Percentiles rank a stretch among this genome's conserved stretches.
Evolutionary conservation across 208 protist species (phyloP).

Genomic region (Crithidia fasciculata): DNA sequence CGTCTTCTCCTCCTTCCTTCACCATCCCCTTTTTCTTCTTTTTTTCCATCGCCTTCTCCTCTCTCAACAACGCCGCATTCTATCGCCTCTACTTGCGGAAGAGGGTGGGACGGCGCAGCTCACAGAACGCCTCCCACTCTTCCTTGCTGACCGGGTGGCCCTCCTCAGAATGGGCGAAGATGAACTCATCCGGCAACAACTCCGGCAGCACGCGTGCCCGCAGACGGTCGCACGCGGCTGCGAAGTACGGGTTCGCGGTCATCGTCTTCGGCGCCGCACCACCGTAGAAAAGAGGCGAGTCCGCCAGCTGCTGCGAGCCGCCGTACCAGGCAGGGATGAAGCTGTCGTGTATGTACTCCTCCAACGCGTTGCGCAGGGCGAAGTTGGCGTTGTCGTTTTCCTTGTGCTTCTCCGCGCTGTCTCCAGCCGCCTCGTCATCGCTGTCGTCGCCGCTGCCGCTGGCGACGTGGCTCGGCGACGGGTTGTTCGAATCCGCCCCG

Average conservation of each 20-base stretch:
- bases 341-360: constrained; percentile 43
- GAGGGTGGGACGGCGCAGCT: not conserved
- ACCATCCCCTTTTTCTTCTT: too few relatives aligned
- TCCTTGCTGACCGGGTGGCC: constrained; percentile 28
- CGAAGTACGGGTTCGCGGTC: constrained; percentile 27
- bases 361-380: constrained; percentile 45
- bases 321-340: constrained; percentile 65
- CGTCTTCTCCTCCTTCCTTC: too few relatives aligned
- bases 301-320: constrained; percentile 27
- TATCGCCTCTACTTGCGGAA: constrained; percentile 12
- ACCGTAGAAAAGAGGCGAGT: constrained; percentile 48
- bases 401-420: constrained; percentile 17
- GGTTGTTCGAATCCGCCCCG: constrained; percentile 12
- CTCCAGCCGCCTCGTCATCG: constrained; percentile 28
- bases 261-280: constrained; percentile 33
- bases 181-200: constrained; percentile 49
- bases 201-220: constrained; percentile 43
- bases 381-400: constrained; percentile 30
- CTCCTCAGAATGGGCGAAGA: constrained; percentile 38
- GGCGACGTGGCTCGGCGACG: constrained; percentile 9
- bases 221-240: constrained; percentile 27
- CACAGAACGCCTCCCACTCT: constrained; percentile 42
- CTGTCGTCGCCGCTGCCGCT: constrained; percentile 33
- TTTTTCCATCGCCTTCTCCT: too few relatives aligned
- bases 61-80: not conserved